phyloP scores from a whole-genome alignment of 2,329 filamentous ascomycete species.

The Aspergillus sp. region DNA sequence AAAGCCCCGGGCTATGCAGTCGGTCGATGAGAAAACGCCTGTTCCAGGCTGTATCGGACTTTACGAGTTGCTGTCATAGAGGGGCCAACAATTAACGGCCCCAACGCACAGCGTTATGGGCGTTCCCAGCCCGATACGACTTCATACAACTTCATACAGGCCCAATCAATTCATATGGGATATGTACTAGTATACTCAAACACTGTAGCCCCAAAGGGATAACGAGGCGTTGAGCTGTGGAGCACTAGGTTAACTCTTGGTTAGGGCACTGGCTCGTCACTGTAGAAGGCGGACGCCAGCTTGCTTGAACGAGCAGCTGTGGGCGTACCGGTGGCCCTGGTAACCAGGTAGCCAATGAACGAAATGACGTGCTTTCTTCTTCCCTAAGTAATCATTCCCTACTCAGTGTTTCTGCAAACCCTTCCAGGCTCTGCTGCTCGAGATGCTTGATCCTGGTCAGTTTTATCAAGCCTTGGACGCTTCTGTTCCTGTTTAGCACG shows the following conservation, averaged over 20 bases:
- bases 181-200: neutral
- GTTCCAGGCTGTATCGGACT: neutral
- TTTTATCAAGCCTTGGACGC: constrained; percentile 7
- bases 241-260: neutral
- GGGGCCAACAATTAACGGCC: neutral
- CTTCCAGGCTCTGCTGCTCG: neutral
- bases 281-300: neutral
- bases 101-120: neutral
- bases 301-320: neutral
- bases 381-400: neutral
- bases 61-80: neutral
- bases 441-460: constrained; percentile 15
- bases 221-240: neutral
- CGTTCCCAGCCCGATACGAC: too few species aligned
- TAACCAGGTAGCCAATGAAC: neutral
- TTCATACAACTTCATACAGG: neutral
- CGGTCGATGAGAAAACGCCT: neutral
- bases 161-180: neutral
- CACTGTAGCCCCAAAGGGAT: neutral
- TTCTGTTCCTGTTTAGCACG: neutral
- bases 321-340: too few species aligned
- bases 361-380: neutral
- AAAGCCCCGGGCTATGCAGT: neutral
- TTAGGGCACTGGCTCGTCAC: neutral
- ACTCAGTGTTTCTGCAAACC: neutral